These are phyloP conservation scores for Elsinoe fawcettii DNA, from an alignment of 2,329 filamentous ascomycete genomes.

Conservation along the genomic window DNA sequence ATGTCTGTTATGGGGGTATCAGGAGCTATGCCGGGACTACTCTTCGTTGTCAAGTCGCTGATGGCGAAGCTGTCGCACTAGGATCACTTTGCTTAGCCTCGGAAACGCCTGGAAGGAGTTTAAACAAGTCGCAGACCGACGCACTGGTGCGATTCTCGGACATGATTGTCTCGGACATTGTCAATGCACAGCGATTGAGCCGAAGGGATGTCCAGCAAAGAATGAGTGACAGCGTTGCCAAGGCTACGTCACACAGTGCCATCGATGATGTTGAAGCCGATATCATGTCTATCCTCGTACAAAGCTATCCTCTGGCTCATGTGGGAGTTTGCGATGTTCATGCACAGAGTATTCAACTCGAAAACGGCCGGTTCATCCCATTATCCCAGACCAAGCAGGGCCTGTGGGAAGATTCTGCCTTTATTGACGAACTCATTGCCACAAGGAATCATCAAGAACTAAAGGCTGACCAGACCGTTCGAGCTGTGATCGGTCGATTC, in stretches of 20 bases:
- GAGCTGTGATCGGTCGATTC: slow-evolving; percentile 33
- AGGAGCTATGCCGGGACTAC: slow-evolving; percentile 37
- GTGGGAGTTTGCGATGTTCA: slow-evolving; percentile 26
- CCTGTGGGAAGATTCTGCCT: slow-evolving; percentile 39
- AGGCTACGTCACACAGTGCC: slow-evolving; percentile 10
- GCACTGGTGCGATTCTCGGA: slow-evolving; percentile 33
- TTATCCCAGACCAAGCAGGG: slow-evolving; percentile 31
- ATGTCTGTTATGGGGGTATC: slow-evolving; percentile 36
- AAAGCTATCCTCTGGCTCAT: slow-evolving; percentile 30
- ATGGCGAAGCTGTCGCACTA: slow-evolving; percentile 34
- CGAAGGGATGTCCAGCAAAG: slow-evolving; percentile 36
- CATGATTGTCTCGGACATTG: slow-evolving; percentile 36
- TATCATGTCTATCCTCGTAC: slow-evolving; percentile 27
- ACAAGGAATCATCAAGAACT: slow-evolving; percentile 30
- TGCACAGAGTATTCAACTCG: slow-evolving; percentile 24
- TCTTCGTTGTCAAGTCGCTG: slow-evolving; percentile 35
- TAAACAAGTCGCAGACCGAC: slow-evolving; percentile 29
- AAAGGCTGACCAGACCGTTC: slow-evolving; percentile 28
- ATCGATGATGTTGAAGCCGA: slow-evolving; percentile 22
- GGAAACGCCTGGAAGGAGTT: slow-evolving; percentile 27
- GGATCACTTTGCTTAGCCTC: slow-evolving; percentile 41
- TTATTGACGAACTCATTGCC: slow-evolving; percentile 34
- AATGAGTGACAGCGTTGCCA: slow-evolving; percentile 33
- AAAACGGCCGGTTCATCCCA: slow-evolving; percentile 25
- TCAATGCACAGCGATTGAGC: slow-evolving; percentile 31